These are phyloP conservation scores for Osmanthus fragrans DNA, from an alignment of 257 asterid species.

Conservation along the genomic window DNA sequence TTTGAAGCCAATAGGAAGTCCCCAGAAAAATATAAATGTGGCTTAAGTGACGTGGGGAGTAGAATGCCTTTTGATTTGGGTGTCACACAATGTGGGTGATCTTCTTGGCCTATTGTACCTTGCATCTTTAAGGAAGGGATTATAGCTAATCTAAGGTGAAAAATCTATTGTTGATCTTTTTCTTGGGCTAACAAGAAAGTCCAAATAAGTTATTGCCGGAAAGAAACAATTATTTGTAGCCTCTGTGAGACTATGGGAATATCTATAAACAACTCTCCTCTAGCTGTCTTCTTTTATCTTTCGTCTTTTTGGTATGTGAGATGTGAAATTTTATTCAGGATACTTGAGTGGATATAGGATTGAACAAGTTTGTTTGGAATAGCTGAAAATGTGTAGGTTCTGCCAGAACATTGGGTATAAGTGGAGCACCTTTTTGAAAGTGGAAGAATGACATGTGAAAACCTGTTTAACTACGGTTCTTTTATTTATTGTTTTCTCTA, in stretches of 20 bases:
- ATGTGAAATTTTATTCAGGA: neutral
- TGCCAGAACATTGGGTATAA: neutral
- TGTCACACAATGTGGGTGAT: neutral
- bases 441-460: neutral
- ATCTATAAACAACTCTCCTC: neutral
- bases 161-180: neutral
- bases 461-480: neutral
- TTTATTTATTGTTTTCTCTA: neutral
- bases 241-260: neutral
- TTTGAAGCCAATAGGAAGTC: neutral
- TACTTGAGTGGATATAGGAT: neutral
- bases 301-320: neutral
- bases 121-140: neutral
- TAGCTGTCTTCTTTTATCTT: neutral
- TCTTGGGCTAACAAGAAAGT: neutral
- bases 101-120: neutral
- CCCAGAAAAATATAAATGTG: neutral
- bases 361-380: neutral
- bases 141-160: neutral
- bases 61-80: neutral
- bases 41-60: neutral
- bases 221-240: neutral
- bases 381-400: neutral
- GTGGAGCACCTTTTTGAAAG: neutral
- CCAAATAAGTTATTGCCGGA: neutral